Evolutionary conservation across 345 rosid genomes (phyloP), one percentile per base, ranked within the genome.

Genomic region (Sisymbrium irio): DNA sequence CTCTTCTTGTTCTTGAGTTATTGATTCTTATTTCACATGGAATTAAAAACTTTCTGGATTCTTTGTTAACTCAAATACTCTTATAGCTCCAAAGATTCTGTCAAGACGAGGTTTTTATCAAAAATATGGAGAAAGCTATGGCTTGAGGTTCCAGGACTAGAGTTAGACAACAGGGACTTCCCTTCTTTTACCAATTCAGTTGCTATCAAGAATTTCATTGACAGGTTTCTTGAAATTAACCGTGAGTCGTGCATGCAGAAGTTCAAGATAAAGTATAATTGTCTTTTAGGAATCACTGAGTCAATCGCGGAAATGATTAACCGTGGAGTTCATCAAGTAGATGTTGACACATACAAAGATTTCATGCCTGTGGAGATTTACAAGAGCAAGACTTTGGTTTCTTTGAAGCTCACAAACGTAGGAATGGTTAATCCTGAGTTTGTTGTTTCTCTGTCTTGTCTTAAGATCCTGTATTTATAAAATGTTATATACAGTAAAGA

Each of bases 1-100:
- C 25, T 22, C 11, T 19, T 47, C 28, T 19, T 19, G n/a, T n/a
- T n/a, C n/a, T n/a, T n/a, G n/a, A n/a, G n/a, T n/a, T n/a, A n/a
- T n/a, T n/a, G n/a, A n/a, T n/a, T n/a, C n/a, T n/a, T n/a, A n/a
- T n/a, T n/a, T n/a, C n/a, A n/a, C n/a, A n/a, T n/a, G n/a, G n/a
- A n/a, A n/a, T n/a, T n/a, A n/a, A n/a, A n/a, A n/a, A n/a, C n/a
- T n/a, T n/a, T n/a, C n/a, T 61, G 0, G 60, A 66, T 59, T 17
- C 53, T 40, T 32, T 75, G 40, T 3, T 75, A 25, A 19, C 60
- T 27, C 50, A 74, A 9, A 46, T 74, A 55, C 71, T 74, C 27
- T 66, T 22, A 8, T 17, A 4, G 2, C 66, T 74, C 66, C 9
- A 47, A 30, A 18, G 67, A 46, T 37, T 66, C 78, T 0, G 41